Base-by-base conservation (phyloP, 177 flowering plant genomes). In the Vitis hybrid region DNA sequence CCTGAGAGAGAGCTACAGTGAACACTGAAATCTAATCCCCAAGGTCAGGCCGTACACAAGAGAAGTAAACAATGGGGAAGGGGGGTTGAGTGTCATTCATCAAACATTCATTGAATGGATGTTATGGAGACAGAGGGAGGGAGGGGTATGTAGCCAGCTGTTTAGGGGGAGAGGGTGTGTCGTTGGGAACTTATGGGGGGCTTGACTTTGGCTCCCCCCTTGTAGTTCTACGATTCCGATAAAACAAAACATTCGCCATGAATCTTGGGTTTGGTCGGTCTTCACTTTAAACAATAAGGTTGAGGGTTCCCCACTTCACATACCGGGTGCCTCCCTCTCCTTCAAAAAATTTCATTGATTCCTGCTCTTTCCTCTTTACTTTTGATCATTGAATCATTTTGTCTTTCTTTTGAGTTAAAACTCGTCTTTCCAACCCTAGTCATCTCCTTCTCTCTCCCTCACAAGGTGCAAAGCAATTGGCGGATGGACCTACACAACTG, bases 401-500 rank as follows among this genome's bases (percentile, higher is more conserved):
- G 73, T 75, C 70, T 55, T 65, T 18, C 70, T 66, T 70, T 75
- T 74, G 27, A 46, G 68, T 52, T 49, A 17, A 65, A 70, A 40
- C 17, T 18, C 52, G 17, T 15, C 46, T 50, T 49, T 57, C 6
- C n/a, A 13, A 19, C 24, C 9, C 4, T 3, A 46, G 4, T 17
- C 21, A 1, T 55, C 52, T 8, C 10, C 15, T 17, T 66, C 59
- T 57, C 60, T 57, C 14, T 58, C 27, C 11, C 27, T 11, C 17
- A 1, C 11, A 30, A 62, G 32, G 3, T 52, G 66, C 62, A 27
- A 24, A 59, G n/a, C 27, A 57, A 11, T 48, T 13, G 54, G 62
- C 69, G 19, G 3, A 60, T 32, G 70, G 68, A 30, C 78, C 74
- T 60, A 75, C 71, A 68, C 72, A 52, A 58, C 62, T 76, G 66